Evolutionary conservation across 345 rosid genomes (phyloP).

Genomic region (Syzygium aromaticum): DNA sequence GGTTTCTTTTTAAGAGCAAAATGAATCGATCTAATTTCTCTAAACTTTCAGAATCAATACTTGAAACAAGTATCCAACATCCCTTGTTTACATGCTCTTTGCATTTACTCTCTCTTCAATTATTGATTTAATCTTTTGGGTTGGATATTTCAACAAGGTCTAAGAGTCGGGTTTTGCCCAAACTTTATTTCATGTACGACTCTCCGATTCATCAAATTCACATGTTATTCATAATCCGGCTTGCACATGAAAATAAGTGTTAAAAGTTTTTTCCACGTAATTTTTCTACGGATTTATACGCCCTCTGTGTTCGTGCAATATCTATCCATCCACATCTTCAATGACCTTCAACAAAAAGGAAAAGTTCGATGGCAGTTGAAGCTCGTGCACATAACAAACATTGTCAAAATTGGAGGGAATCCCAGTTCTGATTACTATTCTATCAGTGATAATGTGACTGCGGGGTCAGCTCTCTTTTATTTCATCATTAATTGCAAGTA

Average conservation of each 20-base stretch:
- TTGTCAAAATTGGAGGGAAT: neutral
- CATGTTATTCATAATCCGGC: neutral
- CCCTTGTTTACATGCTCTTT: neutral
- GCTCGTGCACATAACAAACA: neutral
- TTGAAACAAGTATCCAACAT: neutral
- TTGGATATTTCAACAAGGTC: neutral
- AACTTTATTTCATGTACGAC: neutral
- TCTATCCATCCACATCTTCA: neutral
- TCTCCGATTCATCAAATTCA: neutral
- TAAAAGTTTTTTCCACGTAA: neutral
- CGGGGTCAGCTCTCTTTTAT: neutral
- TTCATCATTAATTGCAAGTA: neutral
- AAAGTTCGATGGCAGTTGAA: neutral
- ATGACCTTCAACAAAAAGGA: neutral
- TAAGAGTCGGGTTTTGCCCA: neutral
- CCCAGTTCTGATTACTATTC: neutral
- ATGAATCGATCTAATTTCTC: neutral
- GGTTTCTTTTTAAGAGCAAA: neutral
- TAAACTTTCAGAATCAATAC: neutral
- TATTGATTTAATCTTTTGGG: neutral
- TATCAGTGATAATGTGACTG: neutral
- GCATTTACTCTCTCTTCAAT: neutral
- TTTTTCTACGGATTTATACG: neutral
- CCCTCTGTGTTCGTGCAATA: neutral
- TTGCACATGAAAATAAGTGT: too few species aligned